phyloP scores from a whole-genome alignment of 306 rosid genomes.

The Purshia tridentata region DNA sequence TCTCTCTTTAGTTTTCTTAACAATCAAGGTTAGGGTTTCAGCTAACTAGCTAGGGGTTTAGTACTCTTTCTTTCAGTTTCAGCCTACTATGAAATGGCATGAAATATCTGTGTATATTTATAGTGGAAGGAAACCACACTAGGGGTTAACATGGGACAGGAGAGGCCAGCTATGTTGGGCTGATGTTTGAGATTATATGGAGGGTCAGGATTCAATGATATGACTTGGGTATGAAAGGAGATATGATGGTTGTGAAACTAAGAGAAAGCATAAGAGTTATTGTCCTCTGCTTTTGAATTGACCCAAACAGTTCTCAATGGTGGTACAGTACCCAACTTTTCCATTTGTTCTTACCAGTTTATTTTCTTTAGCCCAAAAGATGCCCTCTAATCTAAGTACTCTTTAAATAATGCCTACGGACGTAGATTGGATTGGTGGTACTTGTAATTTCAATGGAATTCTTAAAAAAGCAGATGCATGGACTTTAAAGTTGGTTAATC shows the following conservation, averaged over 20 bases:
- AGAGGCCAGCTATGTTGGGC: constrained; percentile 17
- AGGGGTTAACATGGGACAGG: constrained; percentile 3
- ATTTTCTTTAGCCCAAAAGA: constrained; percentile 29
- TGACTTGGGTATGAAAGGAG: constrained; percentile 33
- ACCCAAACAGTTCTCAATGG: constrained; percentile 16
- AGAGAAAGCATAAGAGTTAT: constrained; percentile 33
- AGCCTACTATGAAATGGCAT: constrained; percentile 21
- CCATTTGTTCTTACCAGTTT: constrained; percentile 16
- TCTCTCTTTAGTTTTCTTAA: neutral
- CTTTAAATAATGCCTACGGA: constrained; percentile 37
- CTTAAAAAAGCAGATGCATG: neutral
- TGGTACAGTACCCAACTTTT: constrained; percentile 31
- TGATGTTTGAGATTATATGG: constrained; percentile 26
- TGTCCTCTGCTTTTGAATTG: constrained; percentile 57
- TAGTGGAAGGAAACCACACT: constrained; percentile 27
- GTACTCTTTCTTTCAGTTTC: neutral
- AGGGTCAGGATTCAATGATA: constrained; percentile 47
- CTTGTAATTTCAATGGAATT: constrained; percentile 37
- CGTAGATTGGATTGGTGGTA: constrained; percentile 23
- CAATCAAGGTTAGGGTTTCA: neutral
- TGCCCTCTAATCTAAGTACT: constrained; percentile 29
- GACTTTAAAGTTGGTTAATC: neutral
- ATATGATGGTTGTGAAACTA: constrained; percentile 30
- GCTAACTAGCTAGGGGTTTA: too few relatives aligned
- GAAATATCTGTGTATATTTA: constrained; percentile 30